phyloP scores from a whole-genome alignment of 2,329 filamentous ascomycete genomes.

The Clonostachys sp. region DNA sequence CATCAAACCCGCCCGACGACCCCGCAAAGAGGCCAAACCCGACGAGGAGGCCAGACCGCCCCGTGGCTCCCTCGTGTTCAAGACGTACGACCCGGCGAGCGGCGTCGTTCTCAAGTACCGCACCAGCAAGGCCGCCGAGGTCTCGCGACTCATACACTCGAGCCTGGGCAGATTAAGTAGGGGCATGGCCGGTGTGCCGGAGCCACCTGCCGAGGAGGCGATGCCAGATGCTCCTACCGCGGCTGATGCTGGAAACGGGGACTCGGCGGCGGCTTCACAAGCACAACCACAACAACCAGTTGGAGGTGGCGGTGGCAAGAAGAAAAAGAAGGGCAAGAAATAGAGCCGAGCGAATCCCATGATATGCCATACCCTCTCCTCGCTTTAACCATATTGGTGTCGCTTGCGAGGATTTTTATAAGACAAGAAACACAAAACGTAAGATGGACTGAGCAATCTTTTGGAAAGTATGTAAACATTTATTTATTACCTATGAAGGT shows the following conservation, averaged over 20 bases:
- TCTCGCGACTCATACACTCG: conserved; percentile 69
- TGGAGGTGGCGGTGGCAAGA: conserved; percentile 45
- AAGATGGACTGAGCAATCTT: neutral
- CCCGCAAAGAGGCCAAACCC: conserved; percentile 13
- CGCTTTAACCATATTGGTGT: too few relatives aligned
- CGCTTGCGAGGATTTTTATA: too few relatives aligned
- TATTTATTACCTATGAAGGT: too few relatives aligned
- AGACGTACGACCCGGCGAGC: conserved; percentile 80
- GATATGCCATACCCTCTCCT: too few relatives aligned
- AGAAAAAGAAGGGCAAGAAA: conserved; percentile 71
- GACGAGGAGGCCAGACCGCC: conserved; percentile 37
- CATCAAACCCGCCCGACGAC: conserved; percentile 42
- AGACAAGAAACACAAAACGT: too few relatives aligned
- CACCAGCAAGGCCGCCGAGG: conserved; percentile 87
- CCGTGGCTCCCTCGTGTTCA: conserved; percentile 72
- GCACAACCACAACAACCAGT: conserved; percentile 16
- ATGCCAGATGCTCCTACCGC: conserved; percentile 32
- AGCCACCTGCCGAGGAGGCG: conserved; percentile 29
- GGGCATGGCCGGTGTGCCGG: conserved; percentile 55
- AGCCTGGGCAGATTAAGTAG: conserved; percentile 73
- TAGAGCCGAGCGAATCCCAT: conserved; percentile 19
- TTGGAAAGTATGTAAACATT: neutral
- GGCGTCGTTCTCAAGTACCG: conserved; percentile 86
- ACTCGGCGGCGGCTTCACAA: conserved; percentile 11
- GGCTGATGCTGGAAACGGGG: conserved; percentile 2